A percentile compares a stretch with the other conserved stretches of the same genome.
Evolutionary conservation across 192 early-diverging fungal species (phyloP).

Genomic region (Backusella mclennaniae): DNA sequence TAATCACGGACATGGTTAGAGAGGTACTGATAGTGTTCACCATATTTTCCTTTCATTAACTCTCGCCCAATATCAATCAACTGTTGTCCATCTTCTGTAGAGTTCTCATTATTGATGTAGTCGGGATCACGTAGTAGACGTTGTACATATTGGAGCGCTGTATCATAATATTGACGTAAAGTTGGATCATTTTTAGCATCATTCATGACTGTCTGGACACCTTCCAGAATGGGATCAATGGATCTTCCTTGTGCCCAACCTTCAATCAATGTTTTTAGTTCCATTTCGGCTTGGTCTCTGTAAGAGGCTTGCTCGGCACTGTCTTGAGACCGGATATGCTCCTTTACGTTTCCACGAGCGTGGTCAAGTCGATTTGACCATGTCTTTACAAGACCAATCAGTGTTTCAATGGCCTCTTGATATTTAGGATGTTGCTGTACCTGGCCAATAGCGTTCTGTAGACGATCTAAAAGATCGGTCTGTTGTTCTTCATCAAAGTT

Average conservation of each 20-base stretch:
- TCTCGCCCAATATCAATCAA: conserved; percentile 28
- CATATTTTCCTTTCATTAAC: conserved; percentile 32
- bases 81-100: conserved; percentile 19
- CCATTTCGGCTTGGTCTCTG: conserved; percentile 31
- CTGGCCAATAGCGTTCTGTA: conserved; percentile 31
- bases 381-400: conserved; percentile 25
- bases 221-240: conserved; percentile 34
- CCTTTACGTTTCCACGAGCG: not conserved
- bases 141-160: conserved; percentile 21
- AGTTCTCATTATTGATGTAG: conserved; percentile 22
- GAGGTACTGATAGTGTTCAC: conserved; percentile 16
- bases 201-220: conserved; percentile 23
- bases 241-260: conserved; percentile 42
- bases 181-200: conserved; percentile 22
- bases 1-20: conserved; percentile 24
- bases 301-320: conserved; percentile 2
- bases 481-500: conserved; percentile 34
- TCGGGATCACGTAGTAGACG: conserved; percentile 34
- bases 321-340: not conserved
- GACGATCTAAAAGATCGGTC: conserved; percentile 30
- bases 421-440: conserved; percentile 41
- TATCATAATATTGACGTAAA: conserved; percentile 27
- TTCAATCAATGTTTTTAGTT: conserved; percentile 40
- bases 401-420: conserved; percentile 36
- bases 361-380: conserved; percentile 30